These are phyloP conservation scores for Corniculantispora saksenae DNA, from an alignment of 2,329 filamentous ascomycete genomes.

Conservation along the genomic window DNA sequence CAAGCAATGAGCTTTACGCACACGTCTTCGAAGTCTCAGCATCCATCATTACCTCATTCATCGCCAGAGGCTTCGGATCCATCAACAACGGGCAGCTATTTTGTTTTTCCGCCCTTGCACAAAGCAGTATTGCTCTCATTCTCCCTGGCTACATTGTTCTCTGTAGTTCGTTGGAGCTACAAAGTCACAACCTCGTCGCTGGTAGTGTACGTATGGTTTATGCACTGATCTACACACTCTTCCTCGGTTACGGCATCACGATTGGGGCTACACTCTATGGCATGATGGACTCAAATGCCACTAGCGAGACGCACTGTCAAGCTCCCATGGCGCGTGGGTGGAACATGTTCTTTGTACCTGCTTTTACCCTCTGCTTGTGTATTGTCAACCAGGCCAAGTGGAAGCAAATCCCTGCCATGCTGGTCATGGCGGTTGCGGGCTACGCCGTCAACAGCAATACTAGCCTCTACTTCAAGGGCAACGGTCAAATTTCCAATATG, in stretches of 20 bases:
- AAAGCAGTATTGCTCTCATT: conserved; percentile 75
- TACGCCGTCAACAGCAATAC: conserved; percentile 77
- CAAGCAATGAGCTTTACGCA: conserved; percentile 69
- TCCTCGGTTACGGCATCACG: conserved; percentile 73
- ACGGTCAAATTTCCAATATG: conserved; percentile 75
- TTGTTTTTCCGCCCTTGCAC: conserved; percentile 71
- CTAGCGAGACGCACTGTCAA: conserved; percentile 44
- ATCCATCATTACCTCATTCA: conserved; percentile 66
- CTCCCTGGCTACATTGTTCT: conserved; percentile 60
- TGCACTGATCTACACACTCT: conserved; percentile 73
- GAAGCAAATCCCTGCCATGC: conserved; percentile 76
- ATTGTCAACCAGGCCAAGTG: conserved; percentile 82
- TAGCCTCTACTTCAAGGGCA: conserved; percentile 64
- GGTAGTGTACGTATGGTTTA: conserved; percentile 76
- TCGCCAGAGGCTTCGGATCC: conserved; percentile 69
- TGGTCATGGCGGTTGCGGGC: conserved; percentile 70
- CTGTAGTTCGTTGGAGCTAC: conserved; percentile 62
- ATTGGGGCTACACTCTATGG: conserved; percentile 68
- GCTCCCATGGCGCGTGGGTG: conserved; percentile 45
- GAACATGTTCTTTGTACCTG: conserved; percentile 72
- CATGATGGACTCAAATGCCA: conserved; percentile 58
- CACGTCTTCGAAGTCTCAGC: conserved; percentile 56
- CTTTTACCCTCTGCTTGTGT: conserved; percentile 73
- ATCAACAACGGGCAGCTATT: conserved; percentile 60
- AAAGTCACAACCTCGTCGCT: conserved; percentile 69